These are phyloP conservation scores for Pisolithus thermaeus DNA, from an alignment of 1,284 basidiomycete genomes.

Conservation along the genomic window DNA sequence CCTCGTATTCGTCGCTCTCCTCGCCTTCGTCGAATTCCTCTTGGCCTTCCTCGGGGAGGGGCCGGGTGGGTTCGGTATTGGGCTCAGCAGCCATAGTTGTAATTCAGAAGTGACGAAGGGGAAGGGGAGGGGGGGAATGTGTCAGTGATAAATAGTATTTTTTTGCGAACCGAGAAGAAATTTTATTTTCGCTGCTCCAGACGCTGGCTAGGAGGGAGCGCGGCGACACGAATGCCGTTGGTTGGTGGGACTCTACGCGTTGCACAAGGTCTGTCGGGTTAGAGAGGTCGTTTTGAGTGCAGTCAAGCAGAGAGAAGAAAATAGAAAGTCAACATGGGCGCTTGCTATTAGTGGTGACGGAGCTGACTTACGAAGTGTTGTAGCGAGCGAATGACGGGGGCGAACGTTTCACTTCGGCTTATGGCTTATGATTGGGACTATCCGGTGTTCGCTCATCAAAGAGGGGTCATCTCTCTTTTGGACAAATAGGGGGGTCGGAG, in stretches of 20 bases:
- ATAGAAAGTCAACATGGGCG: slow-evolving; percentile 1
- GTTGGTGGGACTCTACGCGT: slow-evolving; percentile 1
- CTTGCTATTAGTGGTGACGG: slow-evolving; percentile 8
- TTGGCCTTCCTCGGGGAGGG: background rate
- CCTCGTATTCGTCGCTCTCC: slow-evolving; percentile 26
- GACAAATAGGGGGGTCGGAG: slow-evolving; percentile 3
- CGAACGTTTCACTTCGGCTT: slow-evolving; percentile 13
- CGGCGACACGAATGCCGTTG: background rate
- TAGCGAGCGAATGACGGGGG: slow-evolving; percentile 17
- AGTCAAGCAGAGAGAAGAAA: background rate
- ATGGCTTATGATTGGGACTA: too few relatives aligned
- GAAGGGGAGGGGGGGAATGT: background rate
- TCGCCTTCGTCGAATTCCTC: slow-evolving; percentile 19
- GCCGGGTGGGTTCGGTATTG: slow-evolving; percentile 7
- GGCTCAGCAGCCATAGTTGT: slow-evolving; percentile 18
- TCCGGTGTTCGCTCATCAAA: background rate
- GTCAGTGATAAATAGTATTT: background rate
- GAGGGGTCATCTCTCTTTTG: slow-evolving; percentile 1
- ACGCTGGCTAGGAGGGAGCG: too few relatives aligned
- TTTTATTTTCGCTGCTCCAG: too few relatives aligned
- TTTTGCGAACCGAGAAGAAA: too few relatives aligned
- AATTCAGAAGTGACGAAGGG: background rate
- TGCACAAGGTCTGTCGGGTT: background rate
- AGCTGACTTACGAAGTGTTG: slow-evolving; percentile 4
- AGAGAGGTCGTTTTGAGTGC: background rate